Percentiles rank a stretch among this genome's conserved stretches.
phyloP scores from a whole-genome alignment of 495 filamentous ascomycete genomes.

The Wilcoxina mikolae region DNA sequence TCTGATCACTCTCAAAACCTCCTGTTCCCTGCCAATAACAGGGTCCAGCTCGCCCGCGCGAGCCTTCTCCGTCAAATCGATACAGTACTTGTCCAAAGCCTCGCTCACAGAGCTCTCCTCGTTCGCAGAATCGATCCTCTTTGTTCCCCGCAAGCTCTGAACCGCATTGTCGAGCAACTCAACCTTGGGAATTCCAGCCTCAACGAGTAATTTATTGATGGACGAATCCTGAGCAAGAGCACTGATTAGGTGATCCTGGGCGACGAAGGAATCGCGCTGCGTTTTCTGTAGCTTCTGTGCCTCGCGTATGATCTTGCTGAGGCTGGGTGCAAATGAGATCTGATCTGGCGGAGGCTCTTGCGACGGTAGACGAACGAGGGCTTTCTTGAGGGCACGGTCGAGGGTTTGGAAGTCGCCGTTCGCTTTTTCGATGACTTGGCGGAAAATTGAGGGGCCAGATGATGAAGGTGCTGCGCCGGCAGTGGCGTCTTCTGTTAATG shows the following conservation, averaged over 20 bases:
- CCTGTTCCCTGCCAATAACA: constrained; percentile 93
- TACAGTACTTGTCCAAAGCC: constrained; percentile 91
- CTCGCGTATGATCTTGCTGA: constrained; percentile 63
- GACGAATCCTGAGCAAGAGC: constrained; percentile 62
- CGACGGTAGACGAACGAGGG: constrained; percentile 72
- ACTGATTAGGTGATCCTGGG: constrained; percentile 83
- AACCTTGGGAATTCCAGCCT: constrained; percentile 79
- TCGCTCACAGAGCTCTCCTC: constrained; percentile 82
- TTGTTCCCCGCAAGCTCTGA: constrained; percentile 76
- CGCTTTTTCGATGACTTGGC: constrained; percentile 84
- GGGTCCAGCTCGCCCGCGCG: constrained; percentile 96
- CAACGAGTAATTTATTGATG: constrained; percentile 58
- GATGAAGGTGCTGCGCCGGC: constrained; percentile 41
- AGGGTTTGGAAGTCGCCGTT: constrained; percentile 82
- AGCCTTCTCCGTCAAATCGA: constrained; percentile 90
- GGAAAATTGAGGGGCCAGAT: constrained; percentile 65
- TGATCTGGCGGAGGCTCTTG: constrained; percentile 89
- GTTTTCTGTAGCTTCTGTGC: constrained; percentile 87
- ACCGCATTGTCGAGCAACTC: constrained; percentile 81
- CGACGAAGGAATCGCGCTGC: constrained; percentile 87
- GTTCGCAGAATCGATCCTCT: constrained; percentile 83
- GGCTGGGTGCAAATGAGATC: constrained; percentile 61
- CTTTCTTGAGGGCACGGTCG: constrained; percentile 79
- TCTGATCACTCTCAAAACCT: constrained; percentile 84
- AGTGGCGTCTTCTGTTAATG: constrained; percentile 57